Evolutionary conservation across 2,329 filamentous ascomycete genomes (phyloP), one percentile per base, ranked within the genome.

Genomic region (Talaromyces amestolkiae): DNA sequence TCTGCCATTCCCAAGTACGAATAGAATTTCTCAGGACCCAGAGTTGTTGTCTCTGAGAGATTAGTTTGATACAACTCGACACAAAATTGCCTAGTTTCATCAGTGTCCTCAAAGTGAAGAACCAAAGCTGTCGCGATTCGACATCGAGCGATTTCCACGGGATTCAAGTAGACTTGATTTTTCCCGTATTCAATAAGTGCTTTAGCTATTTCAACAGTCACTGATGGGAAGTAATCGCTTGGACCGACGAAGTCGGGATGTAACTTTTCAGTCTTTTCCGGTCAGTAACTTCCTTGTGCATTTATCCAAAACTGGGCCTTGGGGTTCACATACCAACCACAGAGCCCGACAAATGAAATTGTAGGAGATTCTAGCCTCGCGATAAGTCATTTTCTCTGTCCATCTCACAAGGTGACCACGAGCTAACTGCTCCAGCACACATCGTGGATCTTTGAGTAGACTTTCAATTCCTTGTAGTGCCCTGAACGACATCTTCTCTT

Each of bases 21-120:
- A 31, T 59, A 59, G 8, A 59, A 59, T 33, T 59, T 59, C 39
- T 59, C 56, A n/a, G 56, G 56, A 19, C 56, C 56, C 10, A 59
- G 24, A 45, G 56, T 59, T 41, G 56, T 59, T n/a, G 7, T 43
- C 43, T 59, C 56, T 2, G 56, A 10, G 19, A 59, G 24, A 17
- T 59, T 59, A 17, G 56, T 45, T 31, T 59, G 37, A 33, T 59
- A 59, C 22, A 59, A 37, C n/a, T 59, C 56, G 56, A 59, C 39
- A 31, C 37, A 43, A 10, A 59, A 37, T 31, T 59, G 2, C 24
- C 37, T 43, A 10, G 22, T 59, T 33, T 59, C 56, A n/a, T 43
- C 22, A 5, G 15, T n/a, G 17, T 2, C 2, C 7, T 15, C 37
- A 22, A 19, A 7, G n/a, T 59, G 56, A 31, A 59, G 56, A 31